Percentiles rank a stretch among this genome's conserved stretches.
Conservation (phyloP, 305 asterid genomes). For the Lippia alba region DNA sequence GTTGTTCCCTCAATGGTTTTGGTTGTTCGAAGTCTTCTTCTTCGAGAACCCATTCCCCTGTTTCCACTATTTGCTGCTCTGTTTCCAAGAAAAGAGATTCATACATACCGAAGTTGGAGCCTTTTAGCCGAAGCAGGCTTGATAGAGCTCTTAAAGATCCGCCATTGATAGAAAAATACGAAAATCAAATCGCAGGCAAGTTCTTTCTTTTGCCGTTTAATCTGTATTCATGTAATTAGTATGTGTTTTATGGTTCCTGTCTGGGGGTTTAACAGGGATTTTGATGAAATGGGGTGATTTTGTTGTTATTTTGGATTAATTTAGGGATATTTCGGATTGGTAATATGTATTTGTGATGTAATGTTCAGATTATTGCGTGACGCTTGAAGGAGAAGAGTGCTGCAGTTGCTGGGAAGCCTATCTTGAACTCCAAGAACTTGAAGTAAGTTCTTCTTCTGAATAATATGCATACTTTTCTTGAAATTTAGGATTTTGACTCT, state of each 20-base stretch:
- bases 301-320: neutral
- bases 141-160: slow-evolving; percentile 76
- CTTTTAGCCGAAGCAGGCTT: slow-evolving; percentile 78
- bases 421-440: slow-evolving; percentile 90
- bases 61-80: slow-evolving; percentile 51
- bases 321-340: slow-evolving; percentile 10
- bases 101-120: slow-evolving; percentile 80
- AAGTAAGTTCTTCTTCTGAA: slow-evolving; percentile 53
- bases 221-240: slow-evolving; percentile 6
- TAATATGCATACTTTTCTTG: neutral
- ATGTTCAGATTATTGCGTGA: slow-evolving; percentile 77
- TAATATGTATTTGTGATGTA: neutral
- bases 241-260: neutral
- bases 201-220: neutral
- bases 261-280: neutral
- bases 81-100: slow-evolving; percentile 48
- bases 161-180: slow-evolving; percentile 81
- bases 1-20: slow-evolving; percentile 32
- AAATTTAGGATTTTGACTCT: neutral
- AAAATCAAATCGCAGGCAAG: slow-evolving; percentile 76
- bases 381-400: slow-evolving; percentile 80
- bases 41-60: slow-evolving; percentile 29
- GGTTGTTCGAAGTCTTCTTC: slow-evolving; percentile 32
- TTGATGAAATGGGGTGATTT: neutral
- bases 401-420: slow-evolving; percentile 94